Evolutionary conservation across 768 basidiomycete species (phyloP).

Genomic region (Macrocybe gigantea): DNA sequence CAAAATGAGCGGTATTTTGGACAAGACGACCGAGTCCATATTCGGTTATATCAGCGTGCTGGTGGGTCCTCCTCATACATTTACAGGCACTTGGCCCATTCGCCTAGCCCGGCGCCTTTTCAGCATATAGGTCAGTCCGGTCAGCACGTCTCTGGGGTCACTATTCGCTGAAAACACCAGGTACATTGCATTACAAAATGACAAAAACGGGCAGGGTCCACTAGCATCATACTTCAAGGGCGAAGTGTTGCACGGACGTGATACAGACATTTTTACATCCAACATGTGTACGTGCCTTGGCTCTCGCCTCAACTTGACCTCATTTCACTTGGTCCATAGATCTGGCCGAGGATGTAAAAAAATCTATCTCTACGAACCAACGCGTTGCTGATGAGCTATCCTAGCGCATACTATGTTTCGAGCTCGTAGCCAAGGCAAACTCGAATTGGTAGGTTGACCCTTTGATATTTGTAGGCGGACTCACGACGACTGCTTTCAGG

Average conservation of each 20-base stretch:
- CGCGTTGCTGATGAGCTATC: constrained; percentile 4
- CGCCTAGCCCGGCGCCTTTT: constrained; percentile 85
- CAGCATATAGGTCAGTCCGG: constrained; percentile 62
- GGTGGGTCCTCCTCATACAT: constrained; percentile 30
- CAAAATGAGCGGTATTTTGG: constrained; percentile 85
- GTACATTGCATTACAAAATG: constrained; percentile 87
- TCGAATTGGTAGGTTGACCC: constrained; percentile 56
- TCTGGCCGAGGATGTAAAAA: constrained; percentile 82
- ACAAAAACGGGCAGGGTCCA: constrained; percentile 76
- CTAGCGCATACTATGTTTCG: constrained; percentile 80
- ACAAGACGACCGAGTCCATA: constrained; percentile 83
- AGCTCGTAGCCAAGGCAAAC: constrained; percentile 72
- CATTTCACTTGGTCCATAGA: constrained; percentile 36
- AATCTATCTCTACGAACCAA: background rate
- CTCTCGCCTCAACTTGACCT: constrained; percentile 3
- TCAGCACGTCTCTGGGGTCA: background rate
- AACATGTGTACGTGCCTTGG: constrained; percentile 75
- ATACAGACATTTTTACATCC: constrained; percentile 90
- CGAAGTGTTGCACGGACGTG: constrained; percentile 76
- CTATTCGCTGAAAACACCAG: constrained; percentile 21
- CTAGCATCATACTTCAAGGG: constrained; percentile 97
- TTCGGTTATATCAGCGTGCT: constrained; percentile 97
- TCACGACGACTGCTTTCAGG: constrained; percentile 42
- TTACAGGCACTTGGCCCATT: background rate
- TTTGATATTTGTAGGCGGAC: no score